Conservation (phyloP, 2,329 filamentous ascomycete genomes). For the Myriangium duriaei region DNA sequence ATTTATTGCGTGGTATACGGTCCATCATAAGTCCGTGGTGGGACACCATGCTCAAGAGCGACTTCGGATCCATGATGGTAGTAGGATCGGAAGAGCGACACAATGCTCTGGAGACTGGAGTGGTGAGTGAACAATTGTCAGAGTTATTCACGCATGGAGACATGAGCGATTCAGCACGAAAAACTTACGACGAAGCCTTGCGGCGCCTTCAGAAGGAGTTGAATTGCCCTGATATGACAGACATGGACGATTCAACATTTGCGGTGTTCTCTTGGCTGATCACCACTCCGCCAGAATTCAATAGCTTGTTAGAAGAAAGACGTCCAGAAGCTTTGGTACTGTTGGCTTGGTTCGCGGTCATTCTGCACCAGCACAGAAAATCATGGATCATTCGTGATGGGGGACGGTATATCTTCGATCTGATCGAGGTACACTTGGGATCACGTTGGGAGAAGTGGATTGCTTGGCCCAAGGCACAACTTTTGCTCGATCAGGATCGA, state of each 20-base stretch:
- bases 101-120: neutral
- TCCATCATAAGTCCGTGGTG: neutral
- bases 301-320: neutral
- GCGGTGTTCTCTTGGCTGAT: neutral
- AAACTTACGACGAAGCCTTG: neutral
- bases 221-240: neutral
- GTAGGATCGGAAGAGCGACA: neutral
- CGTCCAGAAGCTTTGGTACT: conserved; percentile 2
- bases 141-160: neutral
- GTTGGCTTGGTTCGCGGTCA: conserved; percentile 1
- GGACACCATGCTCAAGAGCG: neutral
- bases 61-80: neutral
- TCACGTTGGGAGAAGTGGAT: conserved; percentile 3
- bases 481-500: no score
- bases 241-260: neutral
- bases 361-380: conserved; percentile 1
- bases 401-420: neutral
- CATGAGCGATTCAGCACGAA: neutral
- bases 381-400: conserved; percentile 1
- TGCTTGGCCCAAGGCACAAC: conserved; percentile 2
- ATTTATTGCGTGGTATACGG: neutral
- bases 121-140: neutral
- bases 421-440: neutral
- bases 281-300: neutral
- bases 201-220: neutral